Conservation (phyloP, 2,329 filamentous ascomycete genomes). For the Sporothrix curviconia region DNA sequence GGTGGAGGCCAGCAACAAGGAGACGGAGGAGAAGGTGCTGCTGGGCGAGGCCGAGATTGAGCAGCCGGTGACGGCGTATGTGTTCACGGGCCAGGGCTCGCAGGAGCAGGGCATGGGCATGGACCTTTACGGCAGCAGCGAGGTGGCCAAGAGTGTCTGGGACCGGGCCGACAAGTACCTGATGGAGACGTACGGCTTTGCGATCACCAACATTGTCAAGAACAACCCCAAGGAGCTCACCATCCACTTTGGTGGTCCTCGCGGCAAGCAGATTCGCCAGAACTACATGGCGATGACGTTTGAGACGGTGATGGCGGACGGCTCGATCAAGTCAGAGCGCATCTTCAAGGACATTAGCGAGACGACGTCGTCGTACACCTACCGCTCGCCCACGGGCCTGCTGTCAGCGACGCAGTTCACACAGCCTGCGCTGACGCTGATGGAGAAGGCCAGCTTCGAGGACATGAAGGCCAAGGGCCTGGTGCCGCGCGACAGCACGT, state of each 20-base stretch:
- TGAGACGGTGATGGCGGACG: constrained; percentile 90
- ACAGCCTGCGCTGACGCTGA: constrained; percentile 90
- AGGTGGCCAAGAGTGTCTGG: constrained; percentile 95
- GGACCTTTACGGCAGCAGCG: constrained; percentile 91
- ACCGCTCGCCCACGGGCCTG: constrained; percentile 87
- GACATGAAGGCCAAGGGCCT: constrained; percentile 98
- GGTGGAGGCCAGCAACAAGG: constrained; percentile 91
- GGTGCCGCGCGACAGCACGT: constrained; percentile 91
- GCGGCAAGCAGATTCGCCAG: constrained; percentile 92
- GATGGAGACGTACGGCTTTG: constrained; percentile 96
- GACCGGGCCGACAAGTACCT: constrained; percentile 96
- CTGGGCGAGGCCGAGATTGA: constrained; percentile 95
- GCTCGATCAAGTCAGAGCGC: constrained; percentile 92
- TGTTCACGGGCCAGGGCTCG: constrained; percentile 96
- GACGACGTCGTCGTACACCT: constrained; percentile 90
- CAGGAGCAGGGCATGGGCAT: constrained; percentile 99
- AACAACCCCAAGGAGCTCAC: constrained; percentile 99
- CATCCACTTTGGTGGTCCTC: constrained; percentile 93
- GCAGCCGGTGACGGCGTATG: constrained; percentile 91
- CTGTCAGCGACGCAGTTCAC: constrained; percentile 98
- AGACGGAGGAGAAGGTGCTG: constrained; percentile 93
- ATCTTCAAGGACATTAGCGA: constrained; percentile 99
- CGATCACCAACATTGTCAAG: constrained; percentile 97
- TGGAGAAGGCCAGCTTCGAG: constrained; percentile 99
- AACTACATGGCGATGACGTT: constrained; percentile 99